phyloP scores from a whole-genome alignment of 2,329 filamentous ascomycete genomes.

The Aspergillus spinulosporus region DNA sequence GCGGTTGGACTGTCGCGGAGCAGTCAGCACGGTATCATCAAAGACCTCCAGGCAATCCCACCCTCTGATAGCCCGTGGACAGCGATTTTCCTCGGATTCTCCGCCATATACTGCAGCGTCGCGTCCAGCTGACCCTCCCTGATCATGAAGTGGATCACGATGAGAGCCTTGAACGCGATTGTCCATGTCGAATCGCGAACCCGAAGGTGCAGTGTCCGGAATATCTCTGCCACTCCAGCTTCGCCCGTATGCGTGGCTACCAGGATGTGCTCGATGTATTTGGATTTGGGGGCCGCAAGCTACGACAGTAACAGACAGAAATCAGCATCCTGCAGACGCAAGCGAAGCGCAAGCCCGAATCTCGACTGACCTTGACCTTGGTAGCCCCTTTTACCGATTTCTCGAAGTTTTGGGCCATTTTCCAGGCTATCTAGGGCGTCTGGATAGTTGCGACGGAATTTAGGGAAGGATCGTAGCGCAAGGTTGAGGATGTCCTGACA shows the following conservation, averaged over 20 bases:
- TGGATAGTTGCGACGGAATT: slow-evolving; percentile 14
- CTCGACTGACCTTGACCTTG: slow-evolving; percentile 78
- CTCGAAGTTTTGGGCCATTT: slow-evolving; percentile 70
- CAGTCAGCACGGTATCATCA: slow-evolving; percentile 37
- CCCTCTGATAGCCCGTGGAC: slow-evolving; percentile 92
- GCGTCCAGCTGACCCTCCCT: slow-evolving; percentile 88
- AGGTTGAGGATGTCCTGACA: background rate
- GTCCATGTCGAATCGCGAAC: slow-evolving; percentile 98
- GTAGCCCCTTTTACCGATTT: slow-evolving; percentile 99
- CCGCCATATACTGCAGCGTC: slow-evolving; percentile 79
- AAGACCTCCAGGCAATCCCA: slow-evolving; percentile 48
- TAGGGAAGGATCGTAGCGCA: slow-evolving; percentile 14
- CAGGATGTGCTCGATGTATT: slow-evolving; percentile 98
- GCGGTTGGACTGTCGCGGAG: slow-evolving; percentile 70
- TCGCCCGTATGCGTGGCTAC: slow-evolving; percentile 93
- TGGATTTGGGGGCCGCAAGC: slow-evolving; percentile 95
- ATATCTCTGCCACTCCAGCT: slow-evolving; percentile 91
- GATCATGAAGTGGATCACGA: slow-evolving; percentile 96
- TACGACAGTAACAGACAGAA: slow-evolving; percentile 40
- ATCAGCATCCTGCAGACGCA: slow-evolving; percentile 17
- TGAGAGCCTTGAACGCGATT: slow-evolving; percentile 97
- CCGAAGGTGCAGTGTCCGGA: slow-evolving; percentile 83
- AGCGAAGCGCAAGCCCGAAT: background rate
- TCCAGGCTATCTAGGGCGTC: slow-evolving; percentile 17
- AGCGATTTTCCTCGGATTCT: slow-evolving; percentile 77